Base-by-base conservation (phyloP, 768 basidiomycete genomes). In the Amanita exitialis region DNA sequence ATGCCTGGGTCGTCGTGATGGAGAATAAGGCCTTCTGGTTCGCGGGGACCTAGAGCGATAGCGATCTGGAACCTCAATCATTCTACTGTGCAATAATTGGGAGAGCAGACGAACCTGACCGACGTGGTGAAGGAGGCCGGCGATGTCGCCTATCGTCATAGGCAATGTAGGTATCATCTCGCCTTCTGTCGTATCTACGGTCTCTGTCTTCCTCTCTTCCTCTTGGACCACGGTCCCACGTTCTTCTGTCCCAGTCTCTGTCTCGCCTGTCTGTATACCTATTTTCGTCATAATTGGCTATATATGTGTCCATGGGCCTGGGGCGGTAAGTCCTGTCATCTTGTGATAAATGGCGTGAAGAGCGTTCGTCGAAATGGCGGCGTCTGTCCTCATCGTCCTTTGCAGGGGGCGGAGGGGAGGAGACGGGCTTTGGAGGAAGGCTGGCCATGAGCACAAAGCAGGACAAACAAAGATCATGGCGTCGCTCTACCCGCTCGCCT, bases 401-500 rank as follows among this genome's bases (percentile, higher is more conserved):
- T 52, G 54, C 25, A 49, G 42, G 56, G 21, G 62, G 57, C 54
- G 59, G 59, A 43, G 60, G 56, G 21, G 65, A 62, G 47, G 63
- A 61, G 49, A 63, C 63, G 51, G 72, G 72, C 54, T 66, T 68
- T 47, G 69, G 65, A 56, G 72, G 72, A 56, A 74, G 67, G 52
- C 58, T 66, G 13, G 68, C 64, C 70, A 71, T 71, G 25, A 38
- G 53, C 44, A n/a, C 21, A 34, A 39, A 39, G 15, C 7, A 6
- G 35, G 21, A 20, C 34, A 48, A 53, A 51, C 35, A 51, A 20
- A 23, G 23, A 3, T 53, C 39, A 77, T 79, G 76, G 66, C 74
- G 27, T 69, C 72, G 45, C 71, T 90, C 51, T 81, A 90, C 61
- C 92, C 94, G 4, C 73, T 97, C 42, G 94, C 94, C 2, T 86